Evolutionary conservation across 1,284 basidiomycete species (phyloP).

Genomic region (Earliella scabrosa): DNA sequence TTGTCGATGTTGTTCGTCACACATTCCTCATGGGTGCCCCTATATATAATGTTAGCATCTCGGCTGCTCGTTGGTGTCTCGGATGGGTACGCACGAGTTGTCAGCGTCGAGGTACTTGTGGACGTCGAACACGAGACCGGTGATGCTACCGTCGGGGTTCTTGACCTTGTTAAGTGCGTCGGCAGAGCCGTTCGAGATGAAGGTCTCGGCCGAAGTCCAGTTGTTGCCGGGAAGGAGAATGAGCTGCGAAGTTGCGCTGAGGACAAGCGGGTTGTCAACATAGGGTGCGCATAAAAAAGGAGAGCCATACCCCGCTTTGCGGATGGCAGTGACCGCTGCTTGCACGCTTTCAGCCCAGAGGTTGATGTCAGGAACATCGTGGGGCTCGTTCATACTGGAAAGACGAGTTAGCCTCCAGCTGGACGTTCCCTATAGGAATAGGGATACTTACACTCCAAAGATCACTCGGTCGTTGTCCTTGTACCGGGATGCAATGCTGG

Average conservation of each 20-base stretch:
- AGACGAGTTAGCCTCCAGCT: background rate
- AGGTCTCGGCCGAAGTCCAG: constrained; percentile 54
- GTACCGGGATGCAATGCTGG: constrained; percentile 54
- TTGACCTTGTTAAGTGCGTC: constrained; percentile 53
- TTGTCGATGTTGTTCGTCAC: constrained; percentile 56
- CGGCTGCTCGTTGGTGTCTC: no score
- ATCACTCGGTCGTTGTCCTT: constrained; percentile 53
- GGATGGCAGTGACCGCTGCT: constrained; percentile 59
- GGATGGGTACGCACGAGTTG: constrained; percentile 48
- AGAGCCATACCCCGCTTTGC: constrained; percentile 44
- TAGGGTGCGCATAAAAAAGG: no score
- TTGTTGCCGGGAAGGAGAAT: constrained; percentile 59
- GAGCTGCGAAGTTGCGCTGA: constrained; percentile 51
- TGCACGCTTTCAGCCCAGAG: constrained; percentile 52
- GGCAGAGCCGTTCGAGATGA: constrained; percentile 58
- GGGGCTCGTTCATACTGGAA: constrained; percentile 59
- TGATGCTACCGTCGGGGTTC: constrained; percentile 55
- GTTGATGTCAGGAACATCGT: constrained; percentile 50
- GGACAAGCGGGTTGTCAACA: no score
- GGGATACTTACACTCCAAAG: constrained; percentile 49
- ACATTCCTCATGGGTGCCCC: constrained; percentile 45
- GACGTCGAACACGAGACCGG: constrained; percentile 61
- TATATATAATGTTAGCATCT: no score
- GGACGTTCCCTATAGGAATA: background rate
- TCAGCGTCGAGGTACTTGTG: constrained; percentile 69